These are phyloP conservation scores for Ochromonas danica DNA, from an alignment of 108 stramenopile species.

Conservation along the genomic window DNA sequence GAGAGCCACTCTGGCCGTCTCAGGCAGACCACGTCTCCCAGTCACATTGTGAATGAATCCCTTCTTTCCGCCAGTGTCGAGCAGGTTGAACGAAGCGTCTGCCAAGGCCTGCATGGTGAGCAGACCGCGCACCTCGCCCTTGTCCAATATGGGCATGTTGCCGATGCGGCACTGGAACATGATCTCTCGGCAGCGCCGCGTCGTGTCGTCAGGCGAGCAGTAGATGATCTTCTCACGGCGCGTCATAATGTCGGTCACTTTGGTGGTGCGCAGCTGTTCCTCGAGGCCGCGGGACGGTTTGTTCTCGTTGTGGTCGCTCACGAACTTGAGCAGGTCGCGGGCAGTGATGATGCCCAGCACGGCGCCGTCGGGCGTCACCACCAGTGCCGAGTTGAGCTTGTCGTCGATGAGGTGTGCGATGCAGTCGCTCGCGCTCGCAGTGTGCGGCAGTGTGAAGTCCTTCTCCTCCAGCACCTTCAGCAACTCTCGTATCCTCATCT, in stretches of 20 bases:
- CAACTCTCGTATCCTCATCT: neutral
- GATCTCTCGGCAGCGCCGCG: constrained; percentile 62
- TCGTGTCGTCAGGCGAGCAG: constrained; percentile 7
- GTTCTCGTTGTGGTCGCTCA: too few species aligned
- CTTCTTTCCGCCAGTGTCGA: constrained; percentile 86
- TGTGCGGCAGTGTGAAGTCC: neutral
- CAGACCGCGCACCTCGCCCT: constrained; percentile 78
- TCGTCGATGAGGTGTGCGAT: neutral
- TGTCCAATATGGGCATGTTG: constrained; percentile 78
- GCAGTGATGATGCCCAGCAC: constrained; percentile 84
- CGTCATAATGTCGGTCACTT: constrained; percentile 3
- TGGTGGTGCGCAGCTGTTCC: neutral
- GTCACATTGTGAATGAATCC: constrained; percentile 75
- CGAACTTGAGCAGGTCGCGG: constrained; percentile 78
- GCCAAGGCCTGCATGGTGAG: constrained; percentile 80
- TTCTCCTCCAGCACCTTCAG: neutral
- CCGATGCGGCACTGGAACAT: constrained; percentile 83
- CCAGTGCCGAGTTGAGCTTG: constrained; percentile 44
- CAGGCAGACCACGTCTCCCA: constrained; percentile 76
- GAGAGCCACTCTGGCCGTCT: constrained; percentile 48
- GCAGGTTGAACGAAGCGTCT: constrained; percentile 72
- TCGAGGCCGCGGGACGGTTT: neutral
- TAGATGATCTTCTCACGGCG: constrained; percentile 1
- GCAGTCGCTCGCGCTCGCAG: neutral
- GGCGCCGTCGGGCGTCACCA: constrained; percentile 71